Evolutionary conservation across 2,329 filamentous ascomycete species (phyloP).

Genomic region (Plenodomus tracheiphilus): DNA sequence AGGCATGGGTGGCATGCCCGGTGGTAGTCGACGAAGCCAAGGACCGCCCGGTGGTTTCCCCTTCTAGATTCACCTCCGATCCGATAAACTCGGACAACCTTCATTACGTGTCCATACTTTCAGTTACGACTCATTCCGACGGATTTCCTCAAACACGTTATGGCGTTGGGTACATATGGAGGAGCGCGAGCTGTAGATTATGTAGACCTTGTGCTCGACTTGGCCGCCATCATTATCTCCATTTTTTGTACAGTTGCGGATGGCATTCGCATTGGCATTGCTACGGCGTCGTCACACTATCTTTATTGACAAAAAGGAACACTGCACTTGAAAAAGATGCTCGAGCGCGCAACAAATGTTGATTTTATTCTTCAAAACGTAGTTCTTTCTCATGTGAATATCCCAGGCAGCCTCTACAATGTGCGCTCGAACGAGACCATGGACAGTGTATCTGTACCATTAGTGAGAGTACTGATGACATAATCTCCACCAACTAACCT

Average conservation of each 20-base stretch:
- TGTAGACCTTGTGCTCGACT: not conserved
- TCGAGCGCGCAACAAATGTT: not conserved
- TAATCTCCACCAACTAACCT: not conserved
- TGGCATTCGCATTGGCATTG: conserved; percentile 13
- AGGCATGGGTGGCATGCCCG: conserved; percentile 42
- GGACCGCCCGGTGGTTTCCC: conserved; percentile 39
- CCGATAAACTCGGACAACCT: not conserved
- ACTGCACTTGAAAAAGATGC: not conserved
- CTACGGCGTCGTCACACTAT: conserved; percentile 7
- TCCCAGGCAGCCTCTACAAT: too few species aligned
- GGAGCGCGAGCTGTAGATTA: conserved; percentile 24
- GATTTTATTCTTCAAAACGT: not conserved
- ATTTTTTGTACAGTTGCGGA: conserved; percentile 5
- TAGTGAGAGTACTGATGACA: not conserved
- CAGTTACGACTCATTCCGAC: conserved; percentile 10
- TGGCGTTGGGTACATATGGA: conserved; percentile 30
- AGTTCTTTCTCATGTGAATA: too few species aligned
- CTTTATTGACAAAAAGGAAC: not conserved
- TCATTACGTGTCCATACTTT: conserved; percentile 26
- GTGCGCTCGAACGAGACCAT: too few species aligned
- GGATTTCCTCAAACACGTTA: conserved; percentile 13
- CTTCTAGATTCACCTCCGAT: conserved; percentile 14
- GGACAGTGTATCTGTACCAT: too few species aligned
- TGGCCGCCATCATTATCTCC: not conserved
- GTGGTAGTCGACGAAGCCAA: conserved; percentile 36